phyloP scores from a whole-genome alignment of 768 basidiomycete species.

The Panaeolus papilionaceus region DNA sequence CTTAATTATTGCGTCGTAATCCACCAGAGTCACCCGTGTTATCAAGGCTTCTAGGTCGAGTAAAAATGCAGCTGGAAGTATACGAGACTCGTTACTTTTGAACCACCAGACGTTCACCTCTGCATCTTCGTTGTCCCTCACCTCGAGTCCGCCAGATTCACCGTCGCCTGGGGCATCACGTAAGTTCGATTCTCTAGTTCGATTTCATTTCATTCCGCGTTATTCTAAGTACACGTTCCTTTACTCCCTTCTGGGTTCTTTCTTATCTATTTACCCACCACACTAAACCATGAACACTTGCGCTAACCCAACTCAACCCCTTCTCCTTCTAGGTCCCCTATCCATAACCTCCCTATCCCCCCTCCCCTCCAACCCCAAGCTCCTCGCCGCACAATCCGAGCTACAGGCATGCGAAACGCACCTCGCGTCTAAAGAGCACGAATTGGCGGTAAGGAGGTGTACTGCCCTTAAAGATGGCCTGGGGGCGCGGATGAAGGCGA shows the following conservation, averaged over 20 bases:
- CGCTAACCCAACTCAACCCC: conserved; percentile 16
- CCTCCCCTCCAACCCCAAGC: conserved; percentile 44
- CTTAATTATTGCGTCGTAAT: conserved; percentile 7
- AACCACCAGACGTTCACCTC: conserved; percentile 40
- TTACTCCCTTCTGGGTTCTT: background rate
- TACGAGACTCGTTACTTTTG: conserved; percentile 44
- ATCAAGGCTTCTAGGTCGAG: conserved; percentile 75
- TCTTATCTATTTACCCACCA: conserved; percentile 7
- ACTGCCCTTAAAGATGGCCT: conserved; percentile 69
- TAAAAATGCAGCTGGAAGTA: conserved; percentile 44
- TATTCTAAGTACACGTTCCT: too few relatives aligned
- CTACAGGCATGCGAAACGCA: conserved; percentile 85
- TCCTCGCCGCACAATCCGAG: conserved; percentile 72
- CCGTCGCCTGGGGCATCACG: conserved; percentile 31
- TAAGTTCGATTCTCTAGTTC: conserved; percentile 15
- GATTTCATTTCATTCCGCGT: conserved; percentile 26
- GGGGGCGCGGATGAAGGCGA: conserved; percentile 62
- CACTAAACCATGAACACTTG: conserved; percentile 21
- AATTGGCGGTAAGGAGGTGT: conserved; percentile 58
- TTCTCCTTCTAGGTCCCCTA: conserved; percentile 25
- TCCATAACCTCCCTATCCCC: conserved; percentile 37
- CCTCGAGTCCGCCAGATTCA: conserved; percentile 27
- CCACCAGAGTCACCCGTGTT: conserved; percentile 71
- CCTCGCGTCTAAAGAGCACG: conserved; percentile 71
- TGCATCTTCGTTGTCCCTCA: conserved; percentile 44